Conservation (phyloP, 352 stramenopile species). For the Pythium biforme region DNA sequence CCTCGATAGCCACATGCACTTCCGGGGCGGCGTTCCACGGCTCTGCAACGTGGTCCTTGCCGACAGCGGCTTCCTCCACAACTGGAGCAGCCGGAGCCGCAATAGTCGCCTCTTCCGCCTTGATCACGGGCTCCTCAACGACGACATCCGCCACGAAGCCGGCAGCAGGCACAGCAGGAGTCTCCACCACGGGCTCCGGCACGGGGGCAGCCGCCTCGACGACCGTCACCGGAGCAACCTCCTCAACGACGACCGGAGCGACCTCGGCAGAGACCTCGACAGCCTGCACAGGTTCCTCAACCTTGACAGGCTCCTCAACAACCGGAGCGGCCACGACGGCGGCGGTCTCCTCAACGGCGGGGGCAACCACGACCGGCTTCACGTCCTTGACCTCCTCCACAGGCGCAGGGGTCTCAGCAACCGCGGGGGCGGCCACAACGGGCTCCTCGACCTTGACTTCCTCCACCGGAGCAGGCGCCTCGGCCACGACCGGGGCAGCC, state of each 20-base stretch:
- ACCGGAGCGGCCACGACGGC: neutral
- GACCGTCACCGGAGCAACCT: slow-evolving; percentile 4
- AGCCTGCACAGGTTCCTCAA: slow-evolving; percentile 4
- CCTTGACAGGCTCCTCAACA: slow-evolving; percentile 8
- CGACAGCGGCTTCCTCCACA: neutral
- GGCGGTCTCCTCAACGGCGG: slow-evolving; percentile 1
- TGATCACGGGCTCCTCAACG: neutral
- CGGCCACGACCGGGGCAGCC: slow-evolving; percentile 8
- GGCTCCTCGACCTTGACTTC: slow-evolving; percentile 7
- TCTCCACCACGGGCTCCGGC: neutral
- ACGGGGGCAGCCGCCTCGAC: slow-evolving; percentile 3
- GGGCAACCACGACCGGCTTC: neutral
- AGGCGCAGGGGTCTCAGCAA: slow-evolving; percentile 5
- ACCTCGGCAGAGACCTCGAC: neutral
- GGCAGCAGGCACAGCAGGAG: slow-evolving; percentile 1
- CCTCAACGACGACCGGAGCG: slow-evolving; percentile 5
- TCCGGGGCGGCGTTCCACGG: slow-evolving; percentile 1
- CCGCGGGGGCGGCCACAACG: neutral
- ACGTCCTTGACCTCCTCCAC: slow-evolving; percentile 6
- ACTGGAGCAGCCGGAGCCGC: neutral
- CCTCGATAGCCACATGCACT: neutral
- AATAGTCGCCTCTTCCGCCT: neutral
- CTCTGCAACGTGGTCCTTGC: neutral
- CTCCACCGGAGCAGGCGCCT: slow-evolving; percentile 9
- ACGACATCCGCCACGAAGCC: slow-evolving; percentile 16